Conservation (phyloP, 441 rosid species). For the Adansonia rubrostipa region DNA sequence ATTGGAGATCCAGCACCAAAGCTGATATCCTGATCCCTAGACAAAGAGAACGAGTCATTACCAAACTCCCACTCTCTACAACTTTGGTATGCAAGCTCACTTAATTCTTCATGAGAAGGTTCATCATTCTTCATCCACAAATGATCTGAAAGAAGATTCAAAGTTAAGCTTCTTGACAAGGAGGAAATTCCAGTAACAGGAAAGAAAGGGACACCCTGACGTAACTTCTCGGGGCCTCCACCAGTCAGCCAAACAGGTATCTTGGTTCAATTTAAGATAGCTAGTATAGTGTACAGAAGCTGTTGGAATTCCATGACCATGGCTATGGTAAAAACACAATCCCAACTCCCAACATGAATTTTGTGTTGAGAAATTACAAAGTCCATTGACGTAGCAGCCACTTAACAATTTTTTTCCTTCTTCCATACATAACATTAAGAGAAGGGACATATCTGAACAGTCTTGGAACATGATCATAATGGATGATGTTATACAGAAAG, state of each 20-base stretch:
- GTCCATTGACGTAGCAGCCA: neutral
- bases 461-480: neutral
- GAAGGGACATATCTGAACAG: neutral
- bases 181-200: neutral
- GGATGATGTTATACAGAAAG: neutral
- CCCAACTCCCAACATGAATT: neutral
- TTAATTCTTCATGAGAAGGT: slow-evolving; percentile 19
- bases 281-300: neutral
- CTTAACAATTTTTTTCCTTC: too few relatives aligned
- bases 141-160: slow-evolving; percentile 42
- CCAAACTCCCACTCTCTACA: slow-evolving; percentile 42
- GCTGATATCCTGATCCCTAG: slow-evolving; percentile 66
- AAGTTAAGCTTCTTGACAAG: slow-evolving; percentile 1
- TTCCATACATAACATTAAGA: too few relatives aligned
- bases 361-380: neutral
- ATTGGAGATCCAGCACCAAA: slow-evolving; percentile 52
- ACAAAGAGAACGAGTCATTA: slow-evolving; percentile 45
- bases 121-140: slow-evolving; percentile 54
- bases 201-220: neutral
- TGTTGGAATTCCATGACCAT: neutral
- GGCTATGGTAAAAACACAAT: neutral
- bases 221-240: neutral
- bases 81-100: slow-evolving; percentile 30
- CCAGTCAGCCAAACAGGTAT: slow-evolving; percentile 7
- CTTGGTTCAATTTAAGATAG: neutral